phyloP scores from a whole-genome alignment of 2,329 filamentous ascomycete genomes.

The Colletotrichum noveboracense region DNA sequence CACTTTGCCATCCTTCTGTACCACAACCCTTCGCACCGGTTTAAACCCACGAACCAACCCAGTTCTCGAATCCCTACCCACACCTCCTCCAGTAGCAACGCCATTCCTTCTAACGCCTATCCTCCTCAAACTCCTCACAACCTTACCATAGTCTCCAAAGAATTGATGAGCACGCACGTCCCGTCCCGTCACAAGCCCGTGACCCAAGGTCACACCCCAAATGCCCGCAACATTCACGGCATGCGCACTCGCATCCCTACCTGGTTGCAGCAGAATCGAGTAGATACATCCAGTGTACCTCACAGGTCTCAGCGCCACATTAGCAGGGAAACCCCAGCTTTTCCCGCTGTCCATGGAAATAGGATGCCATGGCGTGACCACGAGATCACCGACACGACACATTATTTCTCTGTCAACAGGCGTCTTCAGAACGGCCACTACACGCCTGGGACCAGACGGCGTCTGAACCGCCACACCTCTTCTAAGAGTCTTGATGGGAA shows the following conservation, averaged over 20 bases:
- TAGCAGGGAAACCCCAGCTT: constrained; percentile 53
- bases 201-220: constrained; percentile 64
- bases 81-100: constrained; percentile 47
- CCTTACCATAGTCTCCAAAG: constrained; percentile 55
- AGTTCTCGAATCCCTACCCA: constrained; percentile 39
- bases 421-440: constrained; percentile 58
- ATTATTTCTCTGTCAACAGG: constrained; percentile 43
- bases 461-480: constrained; percentile 55
- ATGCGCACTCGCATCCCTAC: constrained; percentile 49
- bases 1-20: background rate
- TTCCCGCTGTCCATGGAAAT: constrained; percentile 41
- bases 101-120: constrained; percentile 40
- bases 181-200: constrained; percentile 48
- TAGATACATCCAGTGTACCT: constrained; percentile 59
- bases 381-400: constrained; percentile 49
- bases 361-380: constrained; percentile 67
- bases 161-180: constrained; percentile 58
- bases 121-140: constrained; percentile 42
- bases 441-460: constrained; percentile 51
- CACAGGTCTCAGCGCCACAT: constrained; percentile 35
- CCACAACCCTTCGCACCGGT: background rate
- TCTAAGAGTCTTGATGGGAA: constrained; percentile 49
- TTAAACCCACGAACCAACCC: constrained; percentile 43
- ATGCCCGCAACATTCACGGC: constrained; percentile 50
- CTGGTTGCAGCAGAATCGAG: constrained; percentile 59